Conservation (phyloP, 164 flowering plant genomes). For the Umbilicus rupestris region DNA sequence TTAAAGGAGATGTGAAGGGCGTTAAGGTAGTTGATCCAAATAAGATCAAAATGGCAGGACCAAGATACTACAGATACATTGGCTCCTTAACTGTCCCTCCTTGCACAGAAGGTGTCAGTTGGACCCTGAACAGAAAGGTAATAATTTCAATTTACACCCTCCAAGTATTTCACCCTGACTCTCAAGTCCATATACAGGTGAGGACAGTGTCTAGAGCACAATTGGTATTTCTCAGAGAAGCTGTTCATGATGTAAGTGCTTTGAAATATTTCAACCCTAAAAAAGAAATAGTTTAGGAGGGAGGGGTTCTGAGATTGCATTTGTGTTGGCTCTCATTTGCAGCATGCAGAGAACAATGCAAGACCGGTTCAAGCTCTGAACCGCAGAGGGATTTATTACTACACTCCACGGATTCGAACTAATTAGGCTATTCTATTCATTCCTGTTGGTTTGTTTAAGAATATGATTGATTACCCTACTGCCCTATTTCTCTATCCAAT, state of each 20-base stretch:
- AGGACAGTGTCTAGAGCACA: slow-evolving; percentile 63
- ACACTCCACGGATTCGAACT: neutral
- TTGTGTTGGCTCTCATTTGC: neutral
- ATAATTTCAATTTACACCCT: neutral
- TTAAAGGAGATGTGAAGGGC: neutral
- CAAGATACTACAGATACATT: slow-evolving; percentile 49
- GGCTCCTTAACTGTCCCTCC: slow-evolving; percentile 80
- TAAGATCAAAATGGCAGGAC: slow-evolving; percentile 37
- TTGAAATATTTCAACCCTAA: neutral
- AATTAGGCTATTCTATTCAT: neutral
- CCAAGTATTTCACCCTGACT: no score
- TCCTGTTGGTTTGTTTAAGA: neutral
- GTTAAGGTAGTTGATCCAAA: slow-evolving; percentile 12
- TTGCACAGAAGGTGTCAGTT: slow-evolving; percentile 59
- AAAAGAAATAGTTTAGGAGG: no score
- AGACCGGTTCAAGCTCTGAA: slow-evolving; percentile 1
- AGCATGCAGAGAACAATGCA: neutral
- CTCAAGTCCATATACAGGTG: slow-evolving; percentile 26
- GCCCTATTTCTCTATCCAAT: neutral
- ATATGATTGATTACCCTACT: neutral
- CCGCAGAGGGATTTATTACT: neutral
- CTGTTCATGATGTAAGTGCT: slow-evolving; percentile 55
- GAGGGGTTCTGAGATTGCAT: neutral
- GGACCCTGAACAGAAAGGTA: slow-evolving; percentile 58
- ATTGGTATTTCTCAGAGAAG: slow-evolving; percentile 35